Base-by-base conservation (phyloP, 1,284 basidiomycete genomes). In the Microbotryomycetes sp. region DNA sequence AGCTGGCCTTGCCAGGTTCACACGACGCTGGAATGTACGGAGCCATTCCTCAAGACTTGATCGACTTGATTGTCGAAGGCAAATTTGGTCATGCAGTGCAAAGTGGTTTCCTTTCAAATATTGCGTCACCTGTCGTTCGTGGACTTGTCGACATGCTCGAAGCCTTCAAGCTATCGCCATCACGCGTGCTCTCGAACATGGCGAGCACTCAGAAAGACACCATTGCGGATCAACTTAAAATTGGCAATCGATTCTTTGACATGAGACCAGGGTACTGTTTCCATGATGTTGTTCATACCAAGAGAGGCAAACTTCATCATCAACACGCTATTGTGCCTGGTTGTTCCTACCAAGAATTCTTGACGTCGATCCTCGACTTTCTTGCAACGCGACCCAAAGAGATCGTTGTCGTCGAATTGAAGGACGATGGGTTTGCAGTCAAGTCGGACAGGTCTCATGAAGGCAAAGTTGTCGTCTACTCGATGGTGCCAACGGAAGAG, bases 231-330 rank as follows among this genome's bases (percentile, higher is more conserved):
- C 63, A 61, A 31, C 29, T 57, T 4, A 22, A 46, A 5, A 61
- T 64, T 32, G 63, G 63, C 19, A 59, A 61, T 15, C 36, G 63
- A 5, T 64, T 64, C 63, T 64, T 64, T 23, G 63, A 64, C 49
- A 58, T 64, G 30, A 36, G 62, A 3, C 56, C 58, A 1, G 63
- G 63, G 3, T 64, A 28, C 15, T 52, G 42, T 29, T 64, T 64
- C 32, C 46, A 52, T 47, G 59, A 61, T 25, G 54, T 56, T 7
- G 53, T 64, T 15, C 49, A 61, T 22, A 28, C 51, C 12, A n/a
- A 48, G 15, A 51, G 57, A 45, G 51, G 49, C 4, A 45, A 36
- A 12, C 50, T 64, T 16, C 50, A 58, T 22, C 63, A 64, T 56
- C 59, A 62, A 42, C 63, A 64, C 42, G 58, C 63, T 4, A 52